phyloP scores from a whole-genome alignment of 441 rosid species.

The Populus hybrid region DNA sequence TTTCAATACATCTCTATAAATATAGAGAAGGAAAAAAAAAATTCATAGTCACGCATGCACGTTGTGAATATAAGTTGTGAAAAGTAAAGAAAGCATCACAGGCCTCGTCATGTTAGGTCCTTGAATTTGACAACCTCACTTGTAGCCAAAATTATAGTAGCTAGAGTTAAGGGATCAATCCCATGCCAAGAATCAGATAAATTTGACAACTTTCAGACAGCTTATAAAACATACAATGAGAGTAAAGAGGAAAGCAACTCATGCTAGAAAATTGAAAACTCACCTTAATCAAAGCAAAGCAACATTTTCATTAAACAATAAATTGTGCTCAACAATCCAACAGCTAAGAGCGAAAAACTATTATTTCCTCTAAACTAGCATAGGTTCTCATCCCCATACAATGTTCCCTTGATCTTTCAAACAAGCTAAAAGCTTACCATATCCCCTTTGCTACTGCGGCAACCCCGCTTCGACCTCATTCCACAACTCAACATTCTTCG shows the following conservation, averaged over 20 bases:
- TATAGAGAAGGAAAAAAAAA: background rate
- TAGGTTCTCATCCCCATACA: conserved; percentile 9
- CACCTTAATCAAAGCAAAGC: background rate
- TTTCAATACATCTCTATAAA: too few species aligned
- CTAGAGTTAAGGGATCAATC: background rate
- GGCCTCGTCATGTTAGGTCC: background rate
- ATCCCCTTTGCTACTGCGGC: conserved; percentile 33
- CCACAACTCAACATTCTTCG: conserved; percentile 52
- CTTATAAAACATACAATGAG: background rate
- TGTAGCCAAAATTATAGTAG: background rate
- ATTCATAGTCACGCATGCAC: background rate
- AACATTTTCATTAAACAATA: background rate
- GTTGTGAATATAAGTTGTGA: background rate
- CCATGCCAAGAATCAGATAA: background rate
- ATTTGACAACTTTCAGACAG: background rate
- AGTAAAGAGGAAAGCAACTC: background rate
- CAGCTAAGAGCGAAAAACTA: conserved; percentile 1
- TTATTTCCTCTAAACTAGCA: conserved; percentile 4
- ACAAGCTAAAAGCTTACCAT: conserved; percentile 9
- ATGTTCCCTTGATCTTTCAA: background rate
- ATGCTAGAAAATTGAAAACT: background rate
- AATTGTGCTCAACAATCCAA: background rate
- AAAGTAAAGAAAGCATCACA: background rate
- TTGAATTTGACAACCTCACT: background rate
- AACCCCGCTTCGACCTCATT: conserved; percentile 67